These are phyloP conservation scores for Yarrowia sp. DNA, from an alignment of 805 yeast genomes.

Conservation along the genomic window DNA sequence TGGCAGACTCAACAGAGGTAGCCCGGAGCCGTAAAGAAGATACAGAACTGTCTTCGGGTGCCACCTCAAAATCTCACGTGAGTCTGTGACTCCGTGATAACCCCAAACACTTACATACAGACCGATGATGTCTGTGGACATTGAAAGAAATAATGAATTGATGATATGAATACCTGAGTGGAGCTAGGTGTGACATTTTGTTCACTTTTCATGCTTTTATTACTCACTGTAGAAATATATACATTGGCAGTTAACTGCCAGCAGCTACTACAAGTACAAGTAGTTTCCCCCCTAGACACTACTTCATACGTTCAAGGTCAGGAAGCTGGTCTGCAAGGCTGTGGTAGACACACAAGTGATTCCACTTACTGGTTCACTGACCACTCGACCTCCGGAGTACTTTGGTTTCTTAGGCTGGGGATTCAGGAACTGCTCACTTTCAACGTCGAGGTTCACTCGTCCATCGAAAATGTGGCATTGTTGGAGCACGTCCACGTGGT, in stretches of 20 bases:
- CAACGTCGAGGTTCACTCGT: neutral
- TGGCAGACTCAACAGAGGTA: neutral
- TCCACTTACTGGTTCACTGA: neutral
- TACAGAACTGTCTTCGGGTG: too few relatives aligned
- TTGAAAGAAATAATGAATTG: constrained; percentile 13
- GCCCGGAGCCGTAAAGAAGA: neutral
- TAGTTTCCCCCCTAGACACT: too few relatives aligned
- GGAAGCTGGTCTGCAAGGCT: neutral
- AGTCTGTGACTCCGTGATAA: neutral
- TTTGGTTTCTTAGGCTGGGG: neutral
- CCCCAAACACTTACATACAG: neutral
- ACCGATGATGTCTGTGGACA: neutral
- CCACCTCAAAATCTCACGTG: neutral
- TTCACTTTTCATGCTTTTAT: too few relatives aligned
- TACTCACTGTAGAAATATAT: too few relatives aligned
- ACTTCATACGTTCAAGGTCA: neutral
- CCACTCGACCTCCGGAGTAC: neutral
- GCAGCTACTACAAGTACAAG: too few relatives aligned
- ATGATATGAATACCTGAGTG: too few relatives aligned
- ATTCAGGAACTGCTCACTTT: neutral
- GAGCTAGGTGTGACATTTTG: too few relatives aligned
- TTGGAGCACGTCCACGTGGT: constrained; percentile 11
- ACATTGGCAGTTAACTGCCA: too few relatives aligned
- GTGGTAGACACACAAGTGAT: neutral
- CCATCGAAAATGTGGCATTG: constrained; percentile 7